Conservation (phyloP, 2,329 filamentous ascomycete genomes). For the Massarina eburnea region DNA sequence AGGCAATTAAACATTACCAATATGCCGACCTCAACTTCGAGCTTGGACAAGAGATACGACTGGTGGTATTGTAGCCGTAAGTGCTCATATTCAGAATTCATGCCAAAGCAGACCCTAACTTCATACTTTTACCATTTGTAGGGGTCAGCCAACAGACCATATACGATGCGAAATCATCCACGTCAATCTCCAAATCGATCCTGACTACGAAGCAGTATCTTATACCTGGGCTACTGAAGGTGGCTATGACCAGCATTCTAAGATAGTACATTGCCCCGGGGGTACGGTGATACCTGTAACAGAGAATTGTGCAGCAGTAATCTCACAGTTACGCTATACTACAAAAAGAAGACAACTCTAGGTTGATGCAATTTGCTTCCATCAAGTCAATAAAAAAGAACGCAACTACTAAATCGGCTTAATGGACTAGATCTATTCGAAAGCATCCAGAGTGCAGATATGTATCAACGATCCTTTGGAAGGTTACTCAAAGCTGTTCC, state of each 20-base stretch:
- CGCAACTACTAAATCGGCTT: constrained; percentile 8
- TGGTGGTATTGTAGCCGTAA: too few relatives aligned
- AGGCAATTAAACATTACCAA: constrained; percentile 5
- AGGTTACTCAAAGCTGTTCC: neutral
- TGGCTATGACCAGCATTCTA: constrained; percentile 5
- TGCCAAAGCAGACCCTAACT: too few relatives aligned
- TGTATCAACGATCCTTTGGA: constrained; percentile 10
- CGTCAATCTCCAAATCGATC: constrained; percentile 7
- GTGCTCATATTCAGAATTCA: too few relatives aligned
- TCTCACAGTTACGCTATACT: constrained; percentile 1
- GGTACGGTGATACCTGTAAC: constrained; percentile 3
- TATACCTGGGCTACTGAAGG: constrained; percentile 19
- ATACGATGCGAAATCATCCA: constrained; percentile 5
- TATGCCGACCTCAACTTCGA: constrained; percentile 11
- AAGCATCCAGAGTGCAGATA: constrained; percentile 6
- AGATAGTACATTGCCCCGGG: constrained; percentile 5
- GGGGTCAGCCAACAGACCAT: constrained; percentile 3
- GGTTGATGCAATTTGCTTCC: constrained; percentile 10
- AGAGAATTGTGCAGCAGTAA: constrained; percentile 3
- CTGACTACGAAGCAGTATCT: constrained; percentile 23
- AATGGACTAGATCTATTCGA: constrained; percentile 10
- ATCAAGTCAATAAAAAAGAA: constrained; percentile 10
- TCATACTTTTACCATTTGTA: too few relatives aligned
- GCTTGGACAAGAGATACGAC: constrained; percentile 6
- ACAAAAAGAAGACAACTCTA: constrained; percentile 5